Conservation (phyloP, 208 protist genomes). For the Leishmania martiniquensis region DNA sequence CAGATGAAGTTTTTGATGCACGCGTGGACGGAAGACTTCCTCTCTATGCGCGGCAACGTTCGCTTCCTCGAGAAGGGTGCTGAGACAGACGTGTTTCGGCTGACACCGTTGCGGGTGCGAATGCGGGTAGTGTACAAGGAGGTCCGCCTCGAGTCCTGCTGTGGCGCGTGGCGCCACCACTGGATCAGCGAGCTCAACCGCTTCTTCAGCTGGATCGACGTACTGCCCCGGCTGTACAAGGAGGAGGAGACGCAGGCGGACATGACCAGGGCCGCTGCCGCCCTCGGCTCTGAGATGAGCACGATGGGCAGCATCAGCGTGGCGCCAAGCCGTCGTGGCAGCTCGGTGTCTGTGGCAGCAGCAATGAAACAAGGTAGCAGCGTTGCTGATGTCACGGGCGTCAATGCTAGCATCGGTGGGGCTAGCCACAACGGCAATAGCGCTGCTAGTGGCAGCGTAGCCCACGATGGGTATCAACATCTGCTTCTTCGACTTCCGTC, state of each 20-base stretch:
- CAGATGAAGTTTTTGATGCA: conserved; percentile 76
- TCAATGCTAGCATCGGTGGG: not conserved
- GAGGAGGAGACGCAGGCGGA: conserved; percentile 46
- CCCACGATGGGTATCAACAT: conserved; percentile 49
- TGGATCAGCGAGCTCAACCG: conserved; percentile 80
- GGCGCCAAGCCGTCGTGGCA: conserved; percentile 5
- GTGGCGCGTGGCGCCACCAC: conserved; percentile 71
- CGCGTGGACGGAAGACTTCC: conserved; percentile 86
- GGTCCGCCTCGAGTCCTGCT: conserved; percentile 61
- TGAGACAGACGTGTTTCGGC: conserved; percentile 78
- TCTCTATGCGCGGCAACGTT: conserved; percentile 71
- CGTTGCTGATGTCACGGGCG: not conserved
- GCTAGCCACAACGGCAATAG: not conserved
- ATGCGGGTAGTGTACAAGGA: conserved; percentile 86
- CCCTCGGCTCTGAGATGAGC: conserved; percentile 11
- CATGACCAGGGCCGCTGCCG: conserved; percentile 5
- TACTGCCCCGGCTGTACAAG: conserved; percentile 63
- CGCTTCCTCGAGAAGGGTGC: conserved; percentile 56
- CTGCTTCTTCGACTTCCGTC: conserved; percentile 57
- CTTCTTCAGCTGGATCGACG: conserved; percentile 80
- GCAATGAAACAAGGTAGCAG: conserved; percentile 1
- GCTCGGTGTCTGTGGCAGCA: not conserved
- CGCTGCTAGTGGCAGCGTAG: not conserved
- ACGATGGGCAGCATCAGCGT: conserved; percentile 10
- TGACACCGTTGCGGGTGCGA: conserved; percentile 81